phyloP scores from a whole-genome alignment of 768 basidiomycete genomes.

The Serendipita vermifera region DNA sequence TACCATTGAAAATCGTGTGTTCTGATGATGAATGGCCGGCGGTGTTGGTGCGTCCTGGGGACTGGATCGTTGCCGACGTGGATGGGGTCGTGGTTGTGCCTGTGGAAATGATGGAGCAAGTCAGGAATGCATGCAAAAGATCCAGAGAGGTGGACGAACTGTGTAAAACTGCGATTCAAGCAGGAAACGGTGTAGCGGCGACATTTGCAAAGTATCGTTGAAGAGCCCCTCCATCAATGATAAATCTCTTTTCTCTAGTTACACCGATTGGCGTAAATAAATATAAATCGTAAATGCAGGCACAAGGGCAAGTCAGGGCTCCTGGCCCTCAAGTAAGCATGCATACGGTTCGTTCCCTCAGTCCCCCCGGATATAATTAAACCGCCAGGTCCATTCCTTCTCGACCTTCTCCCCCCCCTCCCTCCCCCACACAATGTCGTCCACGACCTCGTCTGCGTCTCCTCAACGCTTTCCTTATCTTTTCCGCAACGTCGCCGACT shows the following conservation, averaged over 20 bases:
- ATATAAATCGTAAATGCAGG: no score
- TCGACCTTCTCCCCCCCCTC: no score
- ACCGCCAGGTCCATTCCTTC: no score
- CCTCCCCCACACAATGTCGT: no score
- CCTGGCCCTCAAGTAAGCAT: no score
- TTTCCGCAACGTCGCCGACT: conserved; percentile 9
- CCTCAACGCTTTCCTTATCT: conserved; percentile 9
- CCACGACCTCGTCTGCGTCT: no score
- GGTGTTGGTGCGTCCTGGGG: conserved; percentile 53
- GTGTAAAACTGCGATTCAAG: conserved; percentile 62
- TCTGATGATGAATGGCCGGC: conserved; percentile 34
- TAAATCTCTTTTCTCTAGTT: no score
- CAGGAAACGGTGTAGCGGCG: conserved; percentile 58
- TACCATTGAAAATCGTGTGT: conserved; percentile 40
- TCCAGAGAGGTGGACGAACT: conserved; percentile 52
- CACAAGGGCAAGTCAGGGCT: no score
- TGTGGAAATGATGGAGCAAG: conserved; percentile 35
- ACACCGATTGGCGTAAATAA: no score
- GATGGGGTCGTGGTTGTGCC: conserved; percentile 85
- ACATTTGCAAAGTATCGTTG: conserved; percentile 50
- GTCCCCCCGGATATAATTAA: no score
- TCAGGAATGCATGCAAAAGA: conserved; percentile 43
- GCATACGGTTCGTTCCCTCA: no score
- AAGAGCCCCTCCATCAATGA: no score
- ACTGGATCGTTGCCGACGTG: conserved; percentile 74